A percentile compares a stretch with the other conserved stretches of the same genome.
Conservation (phyloP, 176 grass and related monocot genomes). For the Paspalum vaginatum region DNA sequence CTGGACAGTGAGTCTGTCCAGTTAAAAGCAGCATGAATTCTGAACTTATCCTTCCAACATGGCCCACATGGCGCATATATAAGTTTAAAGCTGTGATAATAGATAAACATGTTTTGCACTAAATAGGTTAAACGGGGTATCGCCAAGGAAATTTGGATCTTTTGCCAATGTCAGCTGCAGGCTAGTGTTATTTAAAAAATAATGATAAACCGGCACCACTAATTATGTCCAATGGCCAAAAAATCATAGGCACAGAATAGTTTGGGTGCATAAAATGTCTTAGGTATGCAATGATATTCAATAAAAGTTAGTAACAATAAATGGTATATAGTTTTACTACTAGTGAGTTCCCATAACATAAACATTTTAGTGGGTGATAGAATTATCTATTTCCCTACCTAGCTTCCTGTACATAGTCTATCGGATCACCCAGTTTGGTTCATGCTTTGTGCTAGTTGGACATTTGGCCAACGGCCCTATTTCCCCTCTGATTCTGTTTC, state of each 20-base stretch:
- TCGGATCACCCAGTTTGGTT: too few relatives aligned
- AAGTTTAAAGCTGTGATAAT: not conserved
- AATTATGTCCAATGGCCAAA: not conserved
- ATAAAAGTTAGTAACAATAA: not conserved
- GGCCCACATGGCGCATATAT: not conserved
- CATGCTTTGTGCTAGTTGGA: too few relatives aligned
- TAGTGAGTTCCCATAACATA: not conserved
- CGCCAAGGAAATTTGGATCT: not conserved
- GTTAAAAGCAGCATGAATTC: not conserved
- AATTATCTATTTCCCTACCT: too few relatives aligned
- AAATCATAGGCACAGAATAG: not conserved
- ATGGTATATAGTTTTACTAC: not conserved
- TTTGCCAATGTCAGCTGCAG: not conserved
- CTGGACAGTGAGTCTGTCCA: not conserved
- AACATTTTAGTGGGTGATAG: not conserved
- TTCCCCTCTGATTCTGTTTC: too few relatives aligned
- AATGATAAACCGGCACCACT: not conserved
- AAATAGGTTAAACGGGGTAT: not conserved
- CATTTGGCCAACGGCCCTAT: too few relatives aligned
- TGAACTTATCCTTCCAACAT: not conserved
- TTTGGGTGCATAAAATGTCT: not conserved
- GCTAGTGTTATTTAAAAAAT: not conserved
- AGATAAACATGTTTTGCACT: not conserved
- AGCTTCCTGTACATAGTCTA: too few relatives aligned
- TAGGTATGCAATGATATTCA: not conserved